Percentiles rank a stretch among this genome's conserved stretches.
Evolutionary conservation across 352 stramenopile species (phyloP).

Genomic region (Peronospora belbahrii): DNA sequence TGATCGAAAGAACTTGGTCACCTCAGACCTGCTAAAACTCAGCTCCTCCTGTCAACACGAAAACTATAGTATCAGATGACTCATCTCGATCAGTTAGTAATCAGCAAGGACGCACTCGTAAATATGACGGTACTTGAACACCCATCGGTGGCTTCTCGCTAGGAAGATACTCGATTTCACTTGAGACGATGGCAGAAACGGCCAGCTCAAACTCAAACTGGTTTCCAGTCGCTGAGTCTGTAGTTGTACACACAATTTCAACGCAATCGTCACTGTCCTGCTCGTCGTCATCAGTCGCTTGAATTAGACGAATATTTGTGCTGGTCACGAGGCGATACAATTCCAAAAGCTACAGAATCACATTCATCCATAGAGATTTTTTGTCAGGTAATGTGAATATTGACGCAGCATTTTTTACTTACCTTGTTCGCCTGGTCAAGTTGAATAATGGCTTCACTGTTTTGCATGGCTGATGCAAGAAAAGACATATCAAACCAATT

Average conservation of each 20-base stretch:
- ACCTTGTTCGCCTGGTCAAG: constrained; percentile 72
- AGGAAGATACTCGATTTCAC: constrained; percentile 77
- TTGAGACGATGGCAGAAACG: constrained; percentile 46
- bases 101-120: constrained; percentile 36
- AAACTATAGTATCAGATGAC: background rate
- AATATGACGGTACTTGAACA: constrained; percentile 61
- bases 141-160: constrained; percentile 45
- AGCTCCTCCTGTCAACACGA: constrained; percentile 52
- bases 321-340: constrained; percentile 73
- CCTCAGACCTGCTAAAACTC: constrained; percentile 69
- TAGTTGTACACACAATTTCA: constrained; percentile 58
- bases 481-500: background rate
- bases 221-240: constrained; percentile 56
- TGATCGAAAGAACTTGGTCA: constrained; percentile 81
- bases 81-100: background rate
- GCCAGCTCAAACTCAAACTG: constrained; percentile 72
- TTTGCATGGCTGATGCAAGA: constrained; percentile 22
- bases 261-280: constrained; percentile 43
- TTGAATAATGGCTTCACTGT: constrained; percentile 41
- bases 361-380: background rate
- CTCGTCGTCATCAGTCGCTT: constrained; percentile 46
- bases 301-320: constrained; percentile 69
- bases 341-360: constrained; percentile 45
- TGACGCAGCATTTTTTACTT: background rate
- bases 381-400: background rate